Conservation (phyloP, 257 asterid genomes). For the Solanum tarijense region DNA sequence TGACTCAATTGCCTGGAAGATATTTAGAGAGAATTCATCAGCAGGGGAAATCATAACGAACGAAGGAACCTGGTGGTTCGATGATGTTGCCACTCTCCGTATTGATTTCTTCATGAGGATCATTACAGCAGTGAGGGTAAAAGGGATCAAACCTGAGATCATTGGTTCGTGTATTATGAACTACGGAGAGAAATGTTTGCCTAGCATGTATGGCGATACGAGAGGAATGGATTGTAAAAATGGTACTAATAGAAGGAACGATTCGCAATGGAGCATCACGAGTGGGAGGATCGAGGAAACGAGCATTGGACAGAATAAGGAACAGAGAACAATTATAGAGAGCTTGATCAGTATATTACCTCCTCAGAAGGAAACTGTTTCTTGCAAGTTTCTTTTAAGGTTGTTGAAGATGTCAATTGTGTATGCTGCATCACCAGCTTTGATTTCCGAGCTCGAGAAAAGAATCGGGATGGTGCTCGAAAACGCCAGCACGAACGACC, state of each 20-base stretch:
- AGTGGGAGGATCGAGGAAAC: slow-evolving; percentile 38
- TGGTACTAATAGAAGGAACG: slow-evolving; percentile 15
- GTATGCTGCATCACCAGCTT: slow-evolving; percentile 56
- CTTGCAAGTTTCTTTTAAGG: slow-evolving; percentile 60
- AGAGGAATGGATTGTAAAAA: slow-evolving; percentile 3
- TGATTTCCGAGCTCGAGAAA: slow-evolving; percentile 74
- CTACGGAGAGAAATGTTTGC: slow-evolving; percentile 63
- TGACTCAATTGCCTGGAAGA: slow-evolving; percentile 63
- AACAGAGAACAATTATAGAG: slow-evolving; percentile 50
- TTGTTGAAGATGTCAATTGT: slow-evolving; percentile 53
- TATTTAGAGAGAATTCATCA: slow-evolving; percentile 26
- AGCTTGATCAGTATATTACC: slow-evolving; percentile 65
- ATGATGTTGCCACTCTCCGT: slow-evolving; percentile 50
- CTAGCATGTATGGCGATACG: slow-evolving; percentile 22
- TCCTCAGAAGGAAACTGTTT: slow-evolving; percentile 49
- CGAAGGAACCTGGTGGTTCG: slow-evolving; percentile 59
- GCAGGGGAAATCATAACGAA: slow-evolving; percentile 9
- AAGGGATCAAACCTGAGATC: slow-evolving; percentile 42
- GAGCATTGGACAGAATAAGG: slow-evolving; percentile 27
- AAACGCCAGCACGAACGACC: slow-evolving; percentile 49
- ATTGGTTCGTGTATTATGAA: slow-evolving; percentile 50
- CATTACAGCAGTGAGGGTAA: slow-evolving; percentile 49
- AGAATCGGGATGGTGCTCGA: slow-evolving; percentile 61
- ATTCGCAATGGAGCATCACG: slow-evolving; percentile 45
- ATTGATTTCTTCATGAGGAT: slow-evolving; percentile 58